phyloP scores from a whole-genome alignment of 2,329 filamentous ascomycete genomes.

The Mariannaea sp. region DNA sequence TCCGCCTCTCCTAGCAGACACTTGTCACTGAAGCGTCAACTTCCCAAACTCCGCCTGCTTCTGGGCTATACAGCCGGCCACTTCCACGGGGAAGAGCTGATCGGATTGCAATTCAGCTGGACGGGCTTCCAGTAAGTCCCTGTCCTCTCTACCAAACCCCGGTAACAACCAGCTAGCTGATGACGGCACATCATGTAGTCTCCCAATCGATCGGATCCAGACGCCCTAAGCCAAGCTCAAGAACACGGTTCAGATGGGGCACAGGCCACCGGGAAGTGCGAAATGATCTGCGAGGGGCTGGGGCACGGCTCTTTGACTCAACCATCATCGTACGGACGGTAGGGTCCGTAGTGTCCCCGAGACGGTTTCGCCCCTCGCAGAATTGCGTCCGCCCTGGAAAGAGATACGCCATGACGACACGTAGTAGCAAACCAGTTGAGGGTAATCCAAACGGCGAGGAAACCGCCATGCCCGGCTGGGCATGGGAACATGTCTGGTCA shows the following conservation, averaged over 20 bases:
- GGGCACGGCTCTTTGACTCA: constrained; percentile 8
- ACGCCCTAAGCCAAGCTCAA: constrained; percentile 23
- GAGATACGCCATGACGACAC: constrained; percentile 4
- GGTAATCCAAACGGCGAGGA: not conserved
- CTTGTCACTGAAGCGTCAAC: too few species aligned
- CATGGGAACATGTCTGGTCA: not conserved
- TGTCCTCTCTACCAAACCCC: not conserved
- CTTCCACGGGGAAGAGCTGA: constrained; percentile 11
- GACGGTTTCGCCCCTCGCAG: constrained; percentile 16
- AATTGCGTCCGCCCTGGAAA: constrained; percentile 1
- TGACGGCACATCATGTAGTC: not conserved
- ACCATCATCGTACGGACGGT: constrained; percentile 15
- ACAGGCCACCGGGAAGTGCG: constrained; percentile 29
- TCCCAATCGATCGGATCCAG: constrained; percentile 29
- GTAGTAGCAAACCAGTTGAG: constrained; percentile 5
- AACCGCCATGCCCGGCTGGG: not conserved
- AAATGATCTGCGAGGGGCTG: constrained; percentile 24
- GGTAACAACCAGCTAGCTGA: not conserved
- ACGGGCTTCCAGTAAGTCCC: not conserved
- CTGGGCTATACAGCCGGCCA: constrained; percentile 6
- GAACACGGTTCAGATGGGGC: constrained; percentile 23
- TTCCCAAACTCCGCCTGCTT: constrained; percentile 23
- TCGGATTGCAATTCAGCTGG: not conserved
- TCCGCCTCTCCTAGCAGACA: too few species aligned
- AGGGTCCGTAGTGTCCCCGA: constrained; percentile 23